These are phyloP conservation scores for Petunia secreta DNA, from an alignment of 257 asterid species.

Conservation along the genomic window DNA sequence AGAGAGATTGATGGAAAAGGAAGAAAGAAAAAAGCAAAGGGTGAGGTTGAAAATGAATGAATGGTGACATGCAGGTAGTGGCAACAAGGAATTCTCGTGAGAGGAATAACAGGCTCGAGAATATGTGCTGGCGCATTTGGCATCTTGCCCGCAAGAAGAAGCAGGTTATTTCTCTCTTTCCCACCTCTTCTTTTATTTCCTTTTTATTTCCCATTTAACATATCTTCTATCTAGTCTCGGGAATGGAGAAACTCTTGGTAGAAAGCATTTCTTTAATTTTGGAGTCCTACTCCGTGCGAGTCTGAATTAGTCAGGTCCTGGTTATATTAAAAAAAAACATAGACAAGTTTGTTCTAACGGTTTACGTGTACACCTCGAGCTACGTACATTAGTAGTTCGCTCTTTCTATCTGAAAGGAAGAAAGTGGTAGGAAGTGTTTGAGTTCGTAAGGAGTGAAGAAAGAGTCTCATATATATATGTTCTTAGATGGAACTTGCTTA, in stretches of 20 bases:
- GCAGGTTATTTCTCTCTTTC: slow-evolving; percentile 42
- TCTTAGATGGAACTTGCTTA: background rate
- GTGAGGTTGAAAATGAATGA: background rate
- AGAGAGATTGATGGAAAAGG: background rate
- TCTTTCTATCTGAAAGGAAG: background rate
- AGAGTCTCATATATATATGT: background rate
- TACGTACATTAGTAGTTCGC: too few relatives aligned
- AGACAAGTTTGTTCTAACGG: too few relatives aligned
- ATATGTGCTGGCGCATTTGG: slow-evolving; percentile 87
- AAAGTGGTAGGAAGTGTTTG: background rate
- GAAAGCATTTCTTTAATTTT: too few relatives aligned
- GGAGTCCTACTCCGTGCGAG: too few relatives aligned
- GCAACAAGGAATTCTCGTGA: slow-evolving; percentile 66
- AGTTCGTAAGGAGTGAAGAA: background rate
- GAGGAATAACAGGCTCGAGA: slow-evolving; percentile 68
- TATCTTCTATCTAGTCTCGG: background rate
- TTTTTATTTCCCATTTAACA: background rate
- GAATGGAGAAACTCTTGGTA: too few relatives aligned
- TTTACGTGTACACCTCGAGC: too few relatives aligned
- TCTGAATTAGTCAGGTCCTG: too few relatives aligned
- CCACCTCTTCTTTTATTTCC: background rate
- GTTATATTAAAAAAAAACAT: too few relatives aligned
- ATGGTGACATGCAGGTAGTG: slow-evolving; percentile 47
- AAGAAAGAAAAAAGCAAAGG: background rate
- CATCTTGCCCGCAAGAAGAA: slow-evolving; percentile 75